These are phyloP conservation scores for Tolypocladium amazonense DNA, from an alignment of 2,329 filamentous ascomycete species.

Conservation along the genomic window DNA sequence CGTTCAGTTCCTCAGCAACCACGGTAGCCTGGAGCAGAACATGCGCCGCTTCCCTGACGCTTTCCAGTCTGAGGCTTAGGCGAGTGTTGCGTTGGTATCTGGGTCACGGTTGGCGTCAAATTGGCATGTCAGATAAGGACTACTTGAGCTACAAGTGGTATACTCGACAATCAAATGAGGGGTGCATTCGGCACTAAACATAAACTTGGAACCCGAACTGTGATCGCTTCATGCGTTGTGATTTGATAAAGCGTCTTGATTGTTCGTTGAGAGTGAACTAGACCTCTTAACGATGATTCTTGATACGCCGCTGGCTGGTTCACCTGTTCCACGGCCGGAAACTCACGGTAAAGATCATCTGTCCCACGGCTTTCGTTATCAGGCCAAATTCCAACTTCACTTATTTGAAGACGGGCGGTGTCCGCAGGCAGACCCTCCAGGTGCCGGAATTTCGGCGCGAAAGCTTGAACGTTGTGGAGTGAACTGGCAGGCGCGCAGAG, in stretches of 20 bases:
- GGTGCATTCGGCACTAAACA: conserved; percentile 3
- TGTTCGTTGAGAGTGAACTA: too few species aligned
- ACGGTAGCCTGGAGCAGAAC: conserved; percentile 78
- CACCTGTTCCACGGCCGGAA: too few species aligned
- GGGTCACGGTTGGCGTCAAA: conserved; percentile 34
- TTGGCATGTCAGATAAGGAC: conserved; percentile 30
- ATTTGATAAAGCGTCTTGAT: too few species aligned
- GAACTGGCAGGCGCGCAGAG: neutral
- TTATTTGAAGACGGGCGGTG: neutral
- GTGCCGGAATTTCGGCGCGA: neutral
- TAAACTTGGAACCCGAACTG: neutral
- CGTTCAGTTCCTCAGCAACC: conserved; percentile 97
- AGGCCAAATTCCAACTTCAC: neutral
- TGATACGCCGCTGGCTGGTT: neutral
- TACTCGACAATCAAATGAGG: conserved; percentile 22
- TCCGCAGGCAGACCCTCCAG: neutral
- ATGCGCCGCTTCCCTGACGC: conserved; percentile 91
- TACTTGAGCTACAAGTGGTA: conserved; percentile 19
- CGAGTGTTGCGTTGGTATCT: conserved; percentile 24
- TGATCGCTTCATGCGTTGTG: neutral
- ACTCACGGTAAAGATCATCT: neutral
- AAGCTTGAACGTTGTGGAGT: neutral
- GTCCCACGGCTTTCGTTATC: neutral
- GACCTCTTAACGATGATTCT: neutral
- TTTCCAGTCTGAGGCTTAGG: conserved; percentile 53